phyloP scores from a whole-genome alignment of 2,329 filamentous ascomycete genomes.

The Fusarium decemcellulare region DNA sequence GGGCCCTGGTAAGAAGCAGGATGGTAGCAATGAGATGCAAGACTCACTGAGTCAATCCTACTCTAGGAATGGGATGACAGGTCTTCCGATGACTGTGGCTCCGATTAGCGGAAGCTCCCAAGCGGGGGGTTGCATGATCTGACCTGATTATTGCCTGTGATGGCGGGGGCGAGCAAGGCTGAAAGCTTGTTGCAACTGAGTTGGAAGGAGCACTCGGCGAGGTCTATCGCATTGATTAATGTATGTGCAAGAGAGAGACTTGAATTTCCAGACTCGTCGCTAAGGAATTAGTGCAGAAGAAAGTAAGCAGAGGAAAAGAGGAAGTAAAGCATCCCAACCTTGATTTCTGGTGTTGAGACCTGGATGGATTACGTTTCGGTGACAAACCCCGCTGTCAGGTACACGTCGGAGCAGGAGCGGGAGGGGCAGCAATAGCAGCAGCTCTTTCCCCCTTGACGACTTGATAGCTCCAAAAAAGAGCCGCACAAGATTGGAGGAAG shows the following conservation, averaged over 20 bases:
- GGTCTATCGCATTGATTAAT: background rate
- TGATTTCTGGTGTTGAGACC: slow-evolving; percentile 34
- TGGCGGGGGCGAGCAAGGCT: slow-evolving; percentile 17
- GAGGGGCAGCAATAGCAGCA: background rate
- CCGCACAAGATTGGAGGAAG: background rate
- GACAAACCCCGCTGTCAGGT: slow-evolving; percentile 34
- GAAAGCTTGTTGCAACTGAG: background rate
- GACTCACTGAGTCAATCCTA: background rate
- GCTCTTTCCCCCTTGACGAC: slow-evolving; percentile 12
- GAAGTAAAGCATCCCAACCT: slow-evolving; percentile 19
- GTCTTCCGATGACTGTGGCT: background rate
- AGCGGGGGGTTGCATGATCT: slow-evolving; percentile 24
- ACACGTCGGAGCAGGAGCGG: slow-evolving; percentile 5
- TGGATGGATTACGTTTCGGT: slow-evolving; percentile 36
- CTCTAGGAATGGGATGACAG: too few relatives aligned
- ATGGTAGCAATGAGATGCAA: background rate
- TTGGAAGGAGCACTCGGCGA: slow-evolving; percentile 1
- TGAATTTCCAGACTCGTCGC: background rate
- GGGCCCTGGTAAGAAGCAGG: background rate
- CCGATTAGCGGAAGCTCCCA: slow-evolving; percentile 1
- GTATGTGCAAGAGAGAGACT: background rate
- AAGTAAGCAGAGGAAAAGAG: background rate
- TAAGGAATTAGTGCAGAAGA: background rate
- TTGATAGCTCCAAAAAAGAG: slow-evolving; percentile 1
- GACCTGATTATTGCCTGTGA: slow-evolving; percentile 20